A percentile compares a stretch with the other conserved stretches of the same genome.
phyloP scores from a whole-genome alignment of 345 rosid species.

The Euphorbia tirucalli region DNA sequence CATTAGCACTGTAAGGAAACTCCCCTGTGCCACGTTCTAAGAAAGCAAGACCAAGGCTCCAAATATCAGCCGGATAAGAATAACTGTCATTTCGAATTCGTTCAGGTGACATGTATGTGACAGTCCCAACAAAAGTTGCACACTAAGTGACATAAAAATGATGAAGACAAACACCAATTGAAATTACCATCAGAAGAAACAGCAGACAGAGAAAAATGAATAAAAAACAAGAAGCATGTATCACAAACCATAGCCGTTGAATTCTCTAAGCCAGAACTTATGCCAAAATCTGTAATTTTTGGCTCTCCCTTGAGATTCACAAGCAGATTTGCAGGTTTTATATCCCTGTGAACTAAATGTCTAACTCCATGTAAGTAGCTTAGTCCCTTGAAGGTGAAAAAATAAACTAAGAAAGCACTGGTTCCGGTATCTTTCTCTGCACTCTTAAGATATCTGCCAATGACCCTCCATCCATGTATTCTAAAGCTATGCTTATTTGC shows the following conservation, averaged over 20 bases:
- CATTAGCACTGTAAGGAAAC: conserved; percentile 77
- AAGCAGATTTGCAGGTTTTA: conserved; percentile 95
- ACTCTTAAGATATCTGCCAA: conserved; percentile 74
- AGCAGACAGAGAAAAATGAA: too few species aligned
- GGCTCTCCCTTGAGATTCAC: conserved; percentile 93
- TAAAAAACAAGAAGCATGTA: conserved; percentile 11
- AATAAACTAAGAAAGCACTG: conserved; percentile 39
- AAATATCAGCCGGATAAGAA: conserved; percentile 95
- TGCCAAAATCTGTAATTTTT: conserved; percentile 94
- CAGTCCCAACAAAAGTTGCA: conserved; percentile 98
- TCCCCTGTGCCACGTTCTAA: conserved; percentile 97
- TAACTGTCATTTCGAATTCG: conserved; percentile 76
- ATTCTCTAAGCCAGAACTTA: conserved; percentile 95
- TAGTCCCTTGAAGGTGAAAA: conserved; percentile 54
- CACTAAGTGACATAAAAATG: too few species aligned
- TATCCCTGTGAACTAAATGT: conserved; percentile 94
- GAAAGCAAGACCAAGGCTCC: conserved; percentile 97
- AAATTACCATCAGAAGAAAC: conserved; percentile 22
- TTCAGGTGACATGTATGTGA: conserved; percentile 98
- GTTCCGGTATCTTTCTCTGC: conserved; percentile 70
- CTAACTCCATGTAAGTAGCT: conserved; percentile 86
- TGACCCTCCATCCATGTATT: conserved; percentile 97
- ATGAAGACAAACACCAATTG: conserved; percentile 22
- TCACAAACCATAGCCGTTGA: conserved; percentile 88
- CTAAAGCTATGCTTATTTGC: conserved; percentile 95